Evolutionary conservation across 805 yeast species (phyloP).

Genomic region (Kuraishia capsulata): DNA sequence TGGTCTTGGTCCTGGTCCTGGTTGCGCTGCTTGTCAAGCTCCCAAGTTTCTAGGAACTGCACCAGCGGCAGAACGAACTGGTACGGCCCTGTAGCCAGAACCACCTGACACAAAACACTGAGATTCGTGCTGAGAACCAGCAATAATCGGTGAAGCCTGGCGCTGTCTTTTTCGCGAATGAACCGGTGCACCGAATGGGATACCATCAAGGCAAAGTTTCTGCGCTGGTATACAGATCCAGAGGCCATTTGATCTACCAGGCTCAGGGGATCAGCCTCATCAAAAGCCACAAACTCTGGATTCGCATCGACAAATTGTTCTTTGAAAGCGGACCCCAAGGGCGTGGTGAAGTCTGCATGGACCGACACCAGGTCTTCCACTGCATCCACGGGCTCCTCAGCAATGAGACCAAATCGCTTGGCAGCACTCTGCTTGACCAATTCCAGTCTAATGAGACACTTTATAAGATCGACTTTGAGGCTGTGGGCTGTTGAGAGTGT

Average conservation of each 20-base stretch:
- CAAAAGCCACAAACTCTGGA: slow-evolving; percentile 38
- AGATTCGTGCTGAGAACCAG: slow-evolving; percentile 38
- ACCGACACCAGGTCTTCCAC: not conserved
- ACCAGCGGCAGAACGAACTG: slow-evolving; percentile 34
- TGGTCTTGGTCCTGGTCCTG: slow-evolving; percentile 10
- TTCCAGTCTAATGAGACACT: not conserved
- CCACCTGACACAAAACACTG: slow-evolving; percentile 29
- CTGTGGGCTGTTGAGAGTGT: not conserved
- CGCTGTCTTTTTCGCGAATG: slow-evolving; percentile 2
- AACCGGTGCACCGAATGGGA: slow-evolving; percentile 10
- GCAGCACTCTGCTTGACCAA: not conserved
- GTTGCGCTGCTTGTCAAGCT: slow-evolving; percentile 16
- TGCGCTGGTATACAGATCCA: slow-evolving; percentile 36
- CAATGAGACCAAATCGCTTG: not conserved
- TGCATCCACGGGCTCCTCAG: not conserved
- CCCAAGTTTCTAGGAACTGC: slow-evolving; percentile 39
- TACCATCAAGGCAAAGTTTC: slow-evolving; percentile 28
- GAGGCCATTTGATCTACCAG: slow-evolving; percentile 38
- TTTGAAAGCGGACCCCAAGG: not conserved
- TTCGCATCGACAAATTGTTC: slow-evolving; percentile 20
- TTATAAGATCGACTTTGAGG: not conserved
- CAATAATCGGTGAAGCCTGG: slow-evolving; percentile 3
- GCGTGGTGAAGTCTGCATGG: no score
- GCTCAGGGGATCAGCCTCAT: slow-evolving; percentile 45
- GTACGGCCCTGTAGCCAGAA: slow-evolving; percentile 35